phyloP scores from a whole-genome alignment of 2,329 filamentous ascomycete species.

The Nannizzia gypsea region DNA sequence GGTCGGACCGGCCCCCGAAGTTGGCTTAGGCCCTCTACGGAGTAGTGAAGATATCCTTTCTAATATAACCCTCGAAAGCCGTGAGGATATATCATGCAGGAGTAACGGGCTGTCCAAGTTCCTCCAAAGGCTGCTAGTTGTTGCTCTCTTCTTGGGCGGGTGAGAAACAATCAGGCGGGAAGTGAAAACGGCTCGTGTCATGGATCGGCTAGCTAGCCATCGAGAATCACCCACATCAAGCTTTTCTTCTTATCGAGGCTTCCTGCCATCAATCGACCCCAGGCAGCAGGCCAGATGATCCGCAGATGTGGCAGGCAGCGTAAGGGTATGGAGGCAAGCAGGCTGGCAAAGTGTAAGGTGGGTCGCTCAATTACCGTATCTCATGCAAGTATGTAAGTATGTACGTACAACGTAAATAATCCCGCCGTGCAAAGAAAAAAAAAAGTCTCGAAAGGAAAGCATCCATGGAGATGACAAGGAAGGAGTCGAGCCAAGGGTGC shows the following conservation, averaged over 20 bases:
- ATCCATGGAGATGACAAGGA: conserved; percentile 2
- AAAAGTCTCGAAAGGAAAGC: background rate
- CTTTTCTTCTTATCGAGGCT: background rate
- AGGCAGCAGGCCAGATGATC: conserved; percentile 5
- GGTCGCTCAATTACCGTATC: conserved; percentile 2
- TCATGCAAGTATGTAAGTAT: background rate
- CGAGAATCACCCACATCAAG: background rate
- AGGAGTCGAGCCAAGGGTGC: background rate
- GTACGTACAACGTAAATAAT: too few relatives aligned
- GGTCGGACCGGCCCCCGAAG: conserved; percentile 4
- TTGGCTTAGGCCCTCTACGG: background rate
- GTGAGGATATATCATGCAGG: background rate
- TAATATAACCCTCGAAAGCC: background rate
- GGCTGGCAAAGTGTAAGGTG: background rate
- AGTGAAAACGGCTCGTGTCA: background rate
- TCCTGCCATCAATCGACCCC: background rate
- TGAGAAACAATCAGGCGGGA: background rate
- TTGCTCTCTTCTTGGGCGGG: background rate
- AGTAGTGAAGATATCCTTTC: background rate
- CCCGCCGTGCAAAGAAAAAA: background rate
- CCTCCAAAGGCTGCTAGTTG: background rate
- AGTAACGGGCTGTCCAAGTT: background rate
- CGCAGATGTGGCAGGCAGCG: background rate
- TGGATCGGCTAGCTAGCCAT: background rate
- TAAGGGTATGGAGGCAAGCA: background rate